A percentile compares a stretch with the other conserved stretches of the same genome.
Conservation (phyloP, 768 basidiomycete species). For the Crepidotus variabilis region DNA sequence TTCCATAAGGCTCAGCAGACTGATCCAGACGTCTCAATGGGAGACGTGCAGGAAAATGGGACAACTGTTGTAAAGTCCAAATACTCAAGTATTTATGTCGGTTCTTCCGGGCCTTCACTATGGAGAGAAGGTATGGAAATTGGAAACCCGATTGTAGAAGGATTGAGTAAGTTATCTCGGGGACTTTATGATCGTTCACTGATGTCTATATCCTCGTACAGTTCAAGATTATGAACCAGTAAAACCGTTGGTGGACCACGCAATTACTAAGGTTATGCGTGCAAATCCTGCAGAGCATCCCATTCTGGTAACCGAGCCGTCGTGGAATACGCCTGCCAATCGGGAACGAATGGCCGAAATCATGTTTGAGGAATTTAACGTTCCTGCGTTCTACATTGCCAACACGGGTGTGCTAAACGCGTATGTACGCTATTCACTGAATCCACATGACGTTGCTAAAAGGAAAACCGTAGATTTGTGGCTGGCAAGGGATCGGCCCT, state of each 20-base stretch:
- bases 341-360: conserved; percentile 95
- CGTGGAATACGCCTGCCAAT: conserved; percentile 94
- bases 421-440: conserved; percentile 39
- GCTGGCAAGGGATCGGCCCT: conserved; percentile 97
- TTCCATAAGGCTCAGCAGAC: conserved; percentile 48
- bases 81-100: conserved; percentile 69
- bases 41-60: conserved; percentile 36
- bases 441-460: not conserved
- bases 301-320: conserved; percentile 88
- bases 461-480: conserved; percentile 63
- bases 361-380: conserved; percentile 94
- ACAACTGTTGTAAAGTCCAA: conserved; percentile 30
- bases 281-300: conserved; percentile 84
- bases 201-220: conserved; percentile 20
- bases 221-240: conserved; percentile 78
- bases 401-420: conserved; percentile 93
- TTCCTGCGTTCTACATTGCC: conserved; percentile 95
- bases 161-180: conserved; percentile 59
- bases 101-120: conserved; percentile 83
- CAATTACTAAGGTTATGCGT: conserved; percentile 71
- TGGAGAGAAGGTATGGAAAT: conserved; percentile 93
- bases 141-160: conserved; percentile 77
- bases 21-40: conserved; percentile 50
- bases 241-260: conserved; percentile 68
- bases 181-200: not conserved